Conservation (phyloP, 768 basidiomycete species). For the Boletus subparvulus region DNA sequence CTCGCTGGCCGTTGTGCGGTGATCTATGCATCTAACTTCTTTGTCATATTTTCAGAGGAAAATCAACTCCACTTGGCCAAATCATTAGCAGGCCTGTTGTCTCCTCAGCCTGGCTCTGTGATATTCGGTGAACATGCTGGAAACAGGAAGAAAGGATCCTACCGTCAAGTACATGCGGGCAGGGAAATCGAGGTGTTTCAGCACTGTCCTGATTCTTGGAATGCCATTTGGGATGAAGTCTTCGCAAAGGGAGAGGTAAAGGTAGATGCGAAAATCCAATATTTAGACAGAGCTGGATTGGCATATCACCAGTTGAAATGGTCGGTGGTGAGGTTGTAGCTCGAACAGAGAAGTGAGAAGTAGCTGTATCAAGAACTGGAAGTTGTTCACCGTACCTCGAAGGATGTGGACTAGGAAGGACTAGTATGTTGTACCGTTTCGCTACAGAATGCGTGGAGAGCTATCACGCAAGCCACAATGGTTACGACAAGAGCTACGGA, state of each 20-base stretch:
- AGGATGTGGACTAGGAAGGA: too few relatives aligned
- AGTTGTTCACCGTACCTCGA: too few relatives aligned
- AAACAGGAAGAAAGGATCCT: neutral
- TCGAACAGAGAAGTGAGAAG: neutral
- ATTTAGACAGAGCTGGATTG: neutral
- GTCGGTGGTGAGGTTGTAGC: constrained; percentile 27
- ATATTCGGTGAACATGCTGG: constrained; percentile 32
- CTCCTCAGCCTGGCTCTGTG: constrained; percentile 30
- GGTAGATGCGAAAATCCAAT: neutral
- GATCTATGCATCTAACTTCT: constrained; percentile 51
- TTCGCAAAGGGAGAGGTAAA: constrained; percentile 25
- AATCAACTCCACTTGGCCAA: constrained; percentile 31
- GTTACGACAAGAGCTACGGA: too few relatives aligned
- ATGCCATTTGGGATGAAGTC: constrained; percentile 37
- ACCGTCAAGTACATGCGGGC: neutral
- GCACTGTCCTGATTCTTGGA: constrained; percentile 38
- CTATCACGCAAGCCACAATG: too few relatives aligned
- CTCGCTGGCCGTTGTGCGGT: constrained; percentile 49
- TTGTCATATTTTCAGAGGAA: constrained; percentile 37
- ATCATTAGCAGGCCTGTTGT: constrained; percentile 30
- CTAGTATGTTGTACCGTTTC: too few relatives aligned
- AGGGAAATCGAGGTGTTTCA: constrained; percentile 20
- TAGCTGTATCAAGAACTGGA: too few relatives aligned
- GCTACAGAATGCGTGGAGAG: too few relatives aligned
- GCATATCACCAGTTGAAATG: constrained; percentile 18